phyloP scores from a whole-genome alignment of 202 grass and related monocot genomes.

The Bolboschoenoplectus hybrid region DNA sequence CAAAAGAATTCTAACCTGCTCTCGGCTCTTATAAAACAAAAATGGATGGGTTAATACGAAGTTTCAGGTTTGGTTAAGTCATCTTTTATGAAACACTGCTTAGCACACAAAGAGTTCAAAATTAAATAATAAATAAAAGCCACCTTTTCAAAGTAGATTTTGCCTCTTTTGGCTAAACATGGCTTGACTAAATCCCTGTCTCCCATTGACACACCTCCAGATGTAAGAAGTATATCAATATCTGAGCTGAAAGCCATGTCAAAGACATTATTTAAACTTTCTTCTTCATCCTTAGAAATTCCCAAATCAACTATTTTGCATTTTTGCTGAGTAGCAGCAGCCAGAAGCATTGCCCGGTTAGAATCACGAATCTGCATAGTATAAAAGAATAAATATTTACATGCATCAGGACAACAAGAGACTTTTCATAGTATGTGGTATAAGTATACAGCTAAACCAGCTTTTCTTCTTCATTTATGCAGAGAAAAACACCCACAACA shows the following conservation, averaged over 20 bases:
- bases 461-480: neutral
- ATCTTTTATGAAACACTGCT: neutral
- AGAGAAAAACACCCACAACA: neutral
- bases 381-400: neutral
- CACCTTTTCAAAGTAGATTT: constrained; percentile 95
- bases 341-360: constrained; percentile 84
- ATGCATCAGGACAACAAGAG: neutral
- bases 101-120: neutral
- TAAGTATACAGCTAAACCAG: neutral
- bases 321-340: constrained; percentile 76
- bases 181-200: constrained; percentile 95
- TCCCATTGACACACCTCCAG: constrained; percentile 96
- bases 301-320: constrained; percentile 87
- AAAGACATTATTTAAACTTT: constrained; percentile 60
- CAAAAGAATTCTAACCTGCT: neutral
- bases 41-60: neutral
- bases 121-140: constrained; percentile 7
- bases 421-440: neutral
- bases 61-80: neutral
- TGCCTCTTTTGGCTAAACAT: constrained; percentile 73
- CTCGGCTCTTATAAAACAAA: neutral
- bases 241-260: constrained; percentile 63
- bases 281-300: constrained; percentile 82
- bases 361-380: constrained; percentile 89
- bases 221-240: constrained; percentile 86